phyloP scores from a whole-genome alignment of 495 filamentous ascomycete genomes.

The Parachaetomium inaequale region DNA sequence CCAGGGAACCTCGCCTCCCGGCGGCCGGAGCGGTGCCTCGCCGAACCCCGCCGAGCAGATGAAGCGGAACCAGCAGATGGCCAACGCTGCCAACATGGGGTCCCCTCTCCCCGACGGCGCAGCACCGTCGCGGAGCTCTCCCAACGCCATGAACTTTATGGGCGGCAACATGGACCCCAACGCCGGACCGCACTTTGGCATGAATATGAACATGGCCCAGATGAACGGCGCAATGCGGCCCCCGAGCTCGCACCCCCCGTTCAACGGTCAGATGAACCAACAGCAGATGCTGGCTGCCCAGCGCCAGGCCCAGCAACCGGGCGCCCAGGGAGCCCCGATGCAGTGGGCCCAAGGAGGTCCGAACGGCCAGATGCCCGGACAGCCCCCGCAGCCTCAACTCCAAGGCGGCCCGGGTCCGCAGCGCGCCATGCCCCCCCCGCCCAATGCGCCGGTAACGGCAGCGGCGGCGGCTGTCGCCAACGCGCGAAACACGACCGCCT shows the following conservation, averaged over 20 bases:
- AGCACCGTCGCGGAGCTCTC: conserved; percentile 71
- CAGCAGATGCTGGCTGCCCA: conserved; percentile 36
- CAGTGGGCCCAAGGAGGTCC: conserved; percentile 60
- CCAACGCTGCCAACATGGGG: conserved; percentile 62
- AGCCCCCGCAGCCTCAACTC: conserved; percentile 55
- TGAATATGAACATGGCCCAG: conserved; percentile 46
- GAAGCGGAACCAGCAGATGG: conserved; percentile 90
- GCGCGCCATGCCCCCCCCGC: conserved; percentile 84
- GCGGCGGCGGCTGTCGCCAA: conserved; percentile 49
- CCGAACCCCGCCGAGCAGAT: conserved; percentile 87
- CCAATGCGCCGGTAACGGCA: conserved; percentile 62
- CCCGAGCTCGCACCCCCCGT: conserved; percentile 76
- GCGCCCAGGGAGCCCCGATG: conserved; percentile 37
- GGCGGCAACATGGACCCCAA: conserved; percentile 60
- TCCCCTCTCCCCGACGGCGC: conserved; percentile 78
- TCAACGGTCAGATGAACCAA: conserved; percentile 64
- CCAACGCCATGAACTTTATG: conserved; percentile 74
- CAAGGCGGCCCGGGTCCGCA: conserved; percentile 68
- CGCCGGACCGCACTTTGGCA: conserved; percentile 25
- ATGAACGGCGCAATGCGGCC: conserved; percentile 78
- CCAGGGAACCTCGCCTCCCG: conserved; percentile 77
- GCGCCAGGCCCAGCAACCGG: conserved; percentile 37
- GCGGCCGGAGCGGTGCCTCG: conserved; percentile 74
- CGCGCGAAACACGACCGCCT: conserved; percentile 67
- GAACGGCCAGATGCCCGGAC: conserved; percentile 64